These are phyloP conservation scores for Geotrichum aggregatum DNA, from an alignment of 1,139 yeast genomes.

Conservation along the genomic window DNA sequence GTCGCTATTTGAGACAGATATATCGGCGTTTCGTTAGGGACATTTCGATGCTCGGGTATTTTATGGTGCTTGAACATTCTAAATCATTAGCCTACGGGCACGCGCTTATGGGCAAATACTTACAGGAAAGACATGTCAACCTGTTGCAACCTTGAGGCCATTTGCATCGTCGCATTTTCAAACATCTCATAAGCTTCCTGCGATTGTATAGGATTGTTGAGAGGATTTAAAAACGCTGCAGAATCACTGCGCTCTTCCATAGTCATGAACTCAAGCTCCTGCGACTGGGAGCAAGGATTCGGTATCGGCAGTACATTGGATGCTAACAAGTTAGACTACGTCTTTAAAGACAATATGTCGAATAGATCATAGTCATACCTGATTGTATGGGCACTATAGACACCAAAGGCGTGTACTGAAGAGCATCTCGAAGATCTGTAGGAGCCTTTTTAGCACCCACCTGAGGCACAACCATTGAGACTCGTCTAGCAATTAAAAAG, in stretches of 20 bases:
- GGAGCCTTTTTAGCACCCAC: slow-evolving; percentile 18
- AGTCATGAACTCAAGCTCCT: slow-evolving; percentile 14
- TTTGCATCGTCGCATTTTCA: slow-evolving; percentile 12
- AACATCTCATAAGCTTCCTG: slow-evolving; percentile 10
- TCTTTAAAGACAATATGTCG: not conserved
- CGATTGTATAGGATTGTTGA: slow-evolving; percentile 11
- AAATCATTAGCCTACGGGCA: not conserved
- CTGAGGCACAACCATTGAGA: slow-evolving; percentile 7
- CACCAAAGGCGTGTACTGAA: slow-evolving; percentile 22
- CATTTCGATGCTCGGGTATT: slow-evolving; percentile 11
- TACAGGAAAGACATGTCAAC: slow-evolving; percentile 19
- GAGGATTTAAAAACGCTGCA: slow-evolving; percentile 6
- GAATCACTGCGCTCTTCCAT: slow-evolving; percentile 13
- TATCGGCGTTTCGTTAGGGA: slow-evolving; percentile 11
- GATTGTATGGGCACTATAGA: slow-evolving; percentile 22
- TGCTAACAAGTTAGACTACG: not conserved
- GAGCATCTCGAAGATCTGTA: slow-evolving; percentile 19
- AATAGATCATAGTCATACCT: slow-evolving; percentile 7
- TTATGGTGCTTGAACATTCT: slow-evolving; percentile 20
- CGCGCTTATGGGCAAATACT: not conserved
- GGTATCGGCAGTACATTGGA: slow-evolving; percentile 16
- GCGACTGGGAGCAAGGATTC: slow-evolving; percentile 8
- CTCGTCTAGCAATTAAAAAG: not conserved
- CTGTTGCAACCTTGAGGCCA: slow-evolving; percentile 10
- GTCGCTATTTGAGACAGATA: slow-evolving; percentile 16